phyloP scores from a whole-genome alignment of 2,329 filamentous ascomycete genomes.

The Colletotrichum gigasporum region DNA sequence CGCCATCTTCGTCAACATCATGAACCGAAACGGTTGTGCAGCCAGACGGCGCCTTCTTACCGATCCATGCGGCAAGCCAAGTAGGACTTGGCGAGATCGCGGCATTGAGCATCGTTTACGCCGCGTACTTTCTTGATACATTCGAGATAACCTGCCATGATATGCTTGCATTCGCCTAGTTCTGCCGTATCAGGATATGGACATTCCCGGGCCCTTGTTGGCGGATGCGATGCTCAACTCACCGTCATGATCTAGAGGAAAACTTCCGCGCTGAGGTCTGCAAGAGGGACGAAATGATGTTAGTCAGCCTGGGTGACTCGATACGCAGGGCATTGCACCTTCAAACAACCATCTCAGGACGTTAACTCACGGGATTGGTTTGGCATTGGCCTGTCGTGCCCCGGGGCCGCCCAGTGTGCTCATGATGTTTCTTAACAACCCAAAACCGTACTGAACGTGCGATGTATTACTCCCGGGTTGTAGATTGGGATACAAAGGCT shows the following conservation, averaged over 20 bases:
- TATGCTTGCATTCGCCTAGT: slow-evolving; percentile 88
- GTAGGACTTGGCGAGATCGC: slow-evolving; percentile 87
- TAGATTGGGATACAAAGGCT: too few relatives aligned
- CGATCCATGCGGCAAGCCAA: slow-evolving; percentile 93
- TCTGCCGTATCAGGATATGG: not conserved
- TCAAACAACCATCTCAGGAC: too few relatives aligned
- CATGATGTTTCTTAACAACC: slow-evolving; percentile 46
- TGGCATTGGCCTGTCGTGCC: slow-evolving; percentile 68
- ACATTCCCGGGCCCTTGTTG: too few relatives aligned
- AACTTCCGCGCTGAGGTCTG: slow-evolving; percentile 90
- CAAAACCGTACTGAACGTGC: not conserved
- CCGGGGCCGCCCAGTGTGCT: slow-evolving; percentile 78
- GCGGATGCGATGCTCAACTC: slow-evolving; percentile 34
- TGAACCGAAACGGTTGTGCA: not conserved
- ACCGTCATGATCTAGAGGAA: slow-evolving; percentile 94
- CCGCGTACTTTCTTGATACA: slow-evolving; percentile 89
- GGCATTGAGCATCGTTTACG: slow-evolving; percentile 86
- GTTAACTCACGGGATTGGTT: slow-evolving; percentile 74
- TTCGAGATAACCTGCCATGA: slow-evolving; percentile 85
- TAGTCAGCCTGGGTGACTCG: not conserved
- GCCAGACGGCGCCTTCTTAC: slow-evolving; percentile 60
- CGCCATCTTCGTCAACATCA: not conserved
- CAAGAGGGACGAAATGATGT: not conserved
- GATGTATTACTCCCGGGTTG: too few relatives aligned
- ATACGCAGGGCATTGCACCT: too few relatives aligned